Percentiles rank a stretch among this genome's conserved stretches.
phyloP scores from a whole-genome alignment of 768 basidiomycete species.

The Cystobasidium onofrii region DNA sequence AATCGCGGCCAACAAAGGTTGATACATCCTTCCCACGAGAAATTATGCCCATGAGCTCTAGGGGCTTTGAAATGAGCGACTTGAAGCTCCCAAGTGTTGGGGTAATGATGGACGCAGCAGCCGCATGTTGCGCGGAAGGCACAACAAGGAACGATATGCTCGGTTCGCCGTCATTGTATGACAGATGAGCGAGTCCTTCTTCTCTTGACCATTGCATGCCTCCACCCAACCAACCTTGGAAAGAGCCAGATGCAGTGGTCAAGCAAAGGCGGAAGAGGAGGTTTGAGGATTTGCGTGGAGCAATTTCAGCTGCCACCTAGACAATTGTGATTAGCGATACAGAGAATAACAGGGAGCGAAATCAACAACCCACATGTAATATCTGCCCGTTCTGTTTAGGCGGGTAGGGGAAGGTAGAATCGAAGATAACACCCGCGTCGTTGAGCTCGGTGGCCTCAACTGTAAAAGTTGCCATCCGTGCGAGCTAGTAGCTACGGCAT shows the following conservation, averaged over 20 bases:
- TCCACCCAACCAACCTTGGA: slow-evolving; percentile 32
- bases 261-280: slow-evolving; percentile 6
- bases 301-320: slow-evolving; percentile 15
- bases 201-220: slow-evolving; percentile 23
- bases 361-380: slow-evolving; percentile 9
- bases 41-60: background rate
- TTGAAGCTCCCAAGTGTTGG: background rate
- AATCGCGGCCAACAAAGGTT: slow-evolving; percentile 9
- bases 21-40: background rate
- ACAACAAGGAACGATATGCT: slow-evolving; percentile 2
- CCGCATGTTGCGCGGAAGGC: too few relatives aligned
- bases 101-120: background rate
- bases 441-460: background rate
- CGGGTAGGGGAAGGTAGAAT: slow-evolving; percentile 9
- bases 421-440: slow-evolving; percentile 8
- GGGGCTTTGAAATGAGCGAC: background rate
- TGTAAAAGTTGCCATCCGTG: slow-evolving; percentile 27
- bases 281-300: slow-evolving; percentile 16
- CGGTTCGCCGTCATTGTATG: background rate
- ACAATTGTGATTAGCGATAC: background rate
- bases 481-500: background rate
- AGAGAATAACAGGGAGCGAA: too few relatives aligned
- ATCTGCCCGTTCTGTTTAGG: slow-evolving; percentile 11
- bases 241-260: slow-evolving; percentile 10
- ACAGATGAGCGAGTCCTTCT: slow-evolving; percentile 29